Evolutionary conservation across 495 filamentous ascomycete species (phyloP).

Genomic region (Penicillium paxilli): DNA sequence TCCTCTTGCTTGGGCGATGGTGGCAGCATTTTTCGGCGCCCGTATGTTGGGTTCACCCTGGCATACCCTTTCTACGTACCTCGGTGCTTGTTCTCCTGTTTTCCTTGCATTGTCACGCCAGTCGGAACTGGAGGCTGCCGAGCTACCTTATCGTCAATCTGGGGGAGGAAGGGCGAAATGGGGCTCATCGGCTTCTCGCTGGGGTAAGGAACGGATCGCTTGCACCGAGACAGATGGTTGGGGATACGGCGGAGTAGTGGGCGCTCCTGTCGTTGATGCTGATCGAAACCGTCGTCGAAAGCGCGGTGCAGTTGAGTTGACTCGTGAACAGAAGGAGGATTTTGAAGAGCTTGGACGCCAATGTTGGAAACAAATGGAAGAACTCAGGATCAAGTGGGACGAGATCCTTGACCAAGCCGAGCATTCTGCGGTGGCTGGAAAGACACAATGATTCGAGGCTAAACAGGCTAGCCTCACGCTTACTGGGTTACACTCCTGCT

Average conservation of each 20-base stretch:
- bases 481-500: not conserved
- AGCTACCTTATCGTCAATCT: slow-evolving; percentile 39
- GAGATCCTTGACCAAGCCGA: slow-evolving; percentile 49
- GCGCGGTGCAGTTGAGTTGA: slow-evolving; percentile 57
- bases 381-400: slow-evolving; percentile 78
- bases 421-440: slow-evolving; percentile 5
- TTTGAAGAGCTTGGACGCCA: slow-evolving; percentile 75
- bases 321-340: slow-evolving; percentile 59
- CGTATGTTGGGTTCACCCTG: slow-evolving; percentile 85
- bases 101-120: slow-evolving; percentile 78
- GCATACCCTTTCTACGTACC: slow-evolving; percentile 74
- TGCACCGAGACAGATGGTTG: slow-evolving; percentile 82
- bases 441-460: not conserved
- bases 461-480: not conserved
- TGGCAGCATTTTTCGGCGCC: slow-evolving; percentile 65
- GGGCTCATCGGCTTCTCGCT: slow-evolving; percentile 66
- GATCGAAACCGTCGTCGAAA: slow-evolving; percentile 54
- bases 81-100: slow-evolving; percentile 72
- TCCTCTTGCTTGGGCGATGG: slow-evolving; percentile 64
- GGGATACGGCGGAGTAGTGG: slow-evolving; percentile 74
- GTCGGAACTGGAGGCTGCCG: slow-evolving; percentile 60
- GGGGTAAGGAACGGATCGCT: slow-evolving; percentile 59
- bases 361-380: slow-evolving; percentile 86
- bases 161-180: slow-evolving; percentile 73
- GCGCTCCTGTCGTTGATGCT: slow-evolving; percentile 41